Evolutionary conservation across 257 asterid genomes (phyloP).

Genomic region (Capsicum chinense): DNA sequence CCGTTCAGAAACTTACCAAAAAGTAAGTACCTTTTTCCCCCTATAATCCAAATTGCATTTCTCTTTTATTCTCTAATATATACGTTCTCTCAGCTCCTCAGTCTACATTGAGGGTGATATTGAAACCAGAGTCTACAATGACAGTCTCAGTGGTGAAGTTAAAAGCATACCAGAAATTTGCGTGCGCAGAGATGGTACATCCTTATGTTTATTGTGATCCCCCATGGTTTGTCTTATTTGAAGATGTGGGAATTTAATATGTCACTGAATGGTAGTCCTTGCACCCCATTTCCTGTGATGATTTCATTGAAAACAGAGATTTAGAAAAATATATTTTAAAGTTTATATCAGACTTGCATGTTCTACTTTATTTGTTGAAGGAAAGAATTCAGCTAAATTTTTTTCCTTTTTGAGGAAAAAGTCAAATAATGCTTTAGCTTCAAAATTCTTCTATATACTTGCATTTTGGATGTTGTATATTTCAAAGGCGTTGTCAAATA

Average conservation of each 20-base stretch:
- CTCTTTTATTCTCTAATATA: slow-evolving; percentile 39
- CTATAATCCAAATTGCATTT: slow-evolving; percentile 5
- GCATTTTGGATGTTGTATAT: not conserved
- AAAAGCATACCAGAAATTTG: slow-evolving; percentile 96
- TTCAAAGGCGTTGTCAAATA: not conserved
- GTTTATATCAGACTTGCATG: not conserved
- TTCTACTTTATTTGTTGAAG: not conserved
- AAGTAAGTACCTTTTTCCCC: slow-evolving; percentile 49
- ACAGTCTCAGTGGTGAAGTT: slow-evolving; percentile 81
- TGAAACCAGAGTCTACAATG: slow-evolving; percentile 96
- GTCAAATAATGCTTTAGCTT: not conserved
- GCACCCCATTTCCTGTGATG: not conserved
- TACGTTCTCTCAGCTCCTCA: slow-evolving; percentile 71
- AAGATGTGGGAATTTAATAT: not conserved
- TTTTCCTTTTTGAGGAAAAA: not conserved
- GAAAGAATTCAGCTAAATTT: not conserved
- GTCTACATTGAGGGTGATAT: slow-evolving; percentile 97
- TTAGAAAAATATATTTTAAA: not conserved
- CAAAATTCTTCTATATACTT: not conserved
- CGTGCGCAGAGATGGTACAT: slow-evolving; percentile 93
- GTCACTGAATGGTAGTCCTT: not conserved
- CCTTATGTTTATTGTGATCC: not conserved
- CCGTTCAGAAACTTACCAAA: slow-evolving; percentile 84
- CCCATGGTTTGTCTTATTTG: not conserved
- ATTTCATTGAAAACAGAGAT: not conserved